Conservation (phyloP, 2,329 filamentous ascomycete species). For the Exophiala spinifera region DNA sequence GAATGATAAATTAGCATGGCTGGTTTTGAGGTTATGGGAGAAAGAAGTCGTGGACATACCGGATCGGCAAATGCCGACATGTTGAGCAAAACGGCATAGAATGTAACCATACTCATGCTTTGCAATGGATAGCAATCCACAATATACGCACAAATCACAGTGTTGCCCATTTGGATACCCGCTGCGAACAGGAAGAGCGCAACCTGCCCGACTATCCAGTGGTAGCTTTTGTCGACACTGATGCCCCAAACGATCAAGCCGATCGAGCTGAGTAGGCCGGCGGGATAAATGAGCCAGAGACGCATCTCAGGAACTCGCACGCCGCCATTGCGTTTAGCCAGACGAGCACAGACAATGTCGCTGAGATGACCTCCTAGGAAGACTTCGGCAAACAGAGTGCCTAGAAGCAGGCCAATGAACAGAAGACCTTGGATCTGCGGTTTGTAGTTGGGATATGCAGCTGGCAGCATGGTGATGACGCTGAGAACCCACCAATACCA, state of each 20-base stretch:
- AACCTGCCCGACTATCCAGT: conserved; percentile 58
- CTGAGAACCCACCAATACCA: conserved; percentile 59
- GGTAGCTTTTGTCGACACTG: conserved; percentile 51
- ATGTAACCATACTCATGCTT: conserved; percentile 53
- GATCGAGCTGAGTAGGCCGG: conserved; percentile 46
- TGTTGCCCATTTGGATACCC: conserved; percentile 58
- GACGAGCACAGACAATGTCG: conserved; percentile 48
- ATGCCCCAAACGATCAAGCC: conserved; percentile 56
- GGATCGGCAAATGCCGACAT: conserved; percentile 48
- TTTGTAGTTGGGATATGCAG: conserved; percentile 49
- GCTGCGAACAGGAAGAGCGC: conserved; percentile 55
- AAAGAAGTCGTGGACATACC: conserved; percentile 28
- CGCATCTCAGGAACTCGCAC: conserved; percentile 53
- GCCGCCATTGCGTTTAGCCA: conserved; percentile 45
- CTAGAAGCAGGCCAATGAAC: conserved; percentile 54
- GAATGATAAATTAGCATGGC: neutral
- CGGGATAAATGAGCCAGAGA: conserved; percentile 56
- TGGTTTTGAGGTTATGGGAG: neutral
- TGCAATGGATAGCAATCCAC: conserved; percentile 57
- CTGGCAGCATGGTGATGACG: conserved; percentile 53
- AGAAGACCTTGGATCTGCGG: conserved; percentile 53
- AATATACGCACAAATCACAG: conserved; percentile 51
- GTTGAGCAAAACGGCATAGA: conserved; percentile 55
- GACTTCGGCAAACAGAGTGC: conserved; percentile 51
- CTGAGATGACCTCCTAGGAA: conserved; percentile 53